Evolutionary conservation across 306 rosid genomes (phyloP).

Genomic region (Cotoneaster glaucophyllus): DNA sequence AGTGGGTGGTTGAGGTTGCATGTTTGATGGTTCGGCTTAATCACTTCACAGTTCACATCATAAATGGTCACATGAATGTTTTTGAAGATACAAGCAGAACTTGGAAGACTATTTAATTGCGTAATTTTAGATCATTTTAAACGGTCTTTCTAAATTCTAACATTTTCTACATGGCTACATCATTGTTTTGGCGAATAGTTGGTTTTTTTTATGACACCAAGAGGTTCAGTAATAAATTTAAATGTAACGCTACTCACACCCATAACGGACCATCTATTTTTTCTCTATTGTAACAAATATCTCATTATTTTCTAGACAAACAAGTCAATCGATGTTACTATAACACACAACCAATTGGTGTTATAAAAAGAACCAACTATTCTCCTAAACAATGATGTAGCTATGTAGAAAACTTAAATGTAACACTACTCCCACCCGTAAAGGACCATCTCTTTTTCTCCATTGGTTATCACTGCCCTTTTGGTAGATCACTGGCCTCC

Average conservation of each 20-base stretch:
- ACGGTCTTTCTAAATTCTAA: neutral
- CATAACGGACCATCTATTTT: too few species aligned
- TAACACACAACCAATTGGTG: too few species aligned
- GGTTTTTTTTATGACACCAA: neutral
- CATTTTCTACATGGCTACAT: neutral
- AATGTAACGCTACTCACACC: too few species aligned
- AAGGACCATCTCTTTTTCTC: too few species aligned
- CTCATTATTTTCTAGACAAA: too few species aligned
- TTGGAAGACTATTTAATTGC: neutral
- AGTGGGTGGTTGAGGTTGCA: neutral
- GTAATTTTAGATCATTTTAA: neutral
- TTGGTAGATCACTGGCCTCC: neutral
- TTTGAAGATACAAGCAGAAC: neutral
- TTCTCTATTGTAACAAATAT: too few species aligned
- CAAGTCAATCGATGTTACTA: too few species aligned
- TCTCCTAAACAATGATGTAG: too few species aligned
- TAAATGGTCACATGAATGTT: neutral
- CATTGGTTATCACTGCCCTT: neutral
- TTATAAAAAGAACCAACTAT: too few species aligned
- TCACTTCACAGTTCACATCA: neutral
- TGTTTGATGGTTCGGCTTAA: neutral
- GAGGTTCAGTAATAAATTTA: too few species aligned
- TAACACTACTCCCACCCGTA: too few species aligned
- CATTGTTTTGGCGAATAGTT: neutral
- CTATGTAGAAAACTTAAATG: too few species aligned